Percentiles rank a stretch among this genome's conserved stretches.
Evolutionary conservation across 208 protist genomes (phyloP).

Genomic region (Blastocrithidia nonstop): DNA sequence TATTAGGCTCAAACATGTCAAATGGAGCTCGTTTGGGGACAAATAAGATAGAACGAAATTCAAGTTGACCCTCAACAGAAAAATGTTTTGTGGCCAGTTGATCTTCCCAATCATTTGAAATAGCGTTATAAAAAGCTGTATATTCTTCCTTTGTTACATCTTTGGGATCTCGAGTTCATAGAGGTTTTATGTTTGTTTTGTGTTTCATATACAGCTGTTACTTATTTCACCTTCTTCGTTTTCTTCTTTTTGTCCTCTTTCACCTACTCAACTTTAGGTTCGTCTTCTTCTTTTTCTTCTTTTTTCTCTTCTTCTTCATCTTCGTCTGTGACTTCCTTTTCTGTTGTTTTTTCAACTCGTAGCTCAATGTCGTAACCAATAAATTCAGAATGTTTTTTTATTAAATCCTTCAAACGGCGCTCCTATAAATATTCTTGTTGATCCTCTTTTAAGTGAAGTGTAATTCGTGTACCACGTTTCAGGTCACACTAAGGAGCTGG

Average conservation of each 20-base stretch:
- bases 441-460: slow-evolving; percentile 93
- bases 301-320: slow-evolving; percentile 56
- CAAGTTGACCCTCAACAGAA: slow-evolving; percentile 92
- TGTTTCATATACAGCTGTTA: slow-evolving; percentile 93
- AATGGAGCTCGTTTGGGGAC: slow-evolving; percentile 88
- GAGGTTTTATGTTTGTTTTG: slow-evolving; percentile 97
- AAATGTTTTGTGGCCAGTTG: slow-evolving; percentile 96
- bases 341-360: slow-evolving; percentile 29
- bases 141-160: slow-evolving; percentile 98
- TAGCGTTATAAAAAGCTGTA: slow-evolving; percentile 96
- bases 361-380: slow-evolving; percentile 99
- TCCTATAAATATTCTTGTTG: slow-evolving; percentile 89
- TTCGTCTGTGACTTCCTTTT: slow-evolving; percentile 48
- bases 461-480: slow-evolving; percentile 94
- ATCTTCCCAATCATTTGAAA: slow-evolving; percentile 89
- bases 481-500: slow-evolving; percentile 88
- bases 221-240: slow-evolving; percentile 19
- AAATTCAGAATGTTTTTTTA: slow-evolving; percentile 98
- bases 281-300: slow-evolving; percentile 19
- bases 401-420: slow-evolving; percentile 83
- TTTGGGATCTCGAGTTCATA: slow-evolving; percentile 92
- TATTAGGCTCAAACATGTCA: slow-evolving; percentile 83
- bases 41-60: slow-evolving; percentile 97
- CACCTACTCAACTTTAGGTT: slow-evolving; percentile 33
- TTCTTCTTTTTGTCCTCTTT: slow-evolving; percentile 26